These are phyloP conservation scores for Saccharum hybrid DNA, from an alignment of 202 grass and related monocot species.

Conservation along the genomic window DNA sequence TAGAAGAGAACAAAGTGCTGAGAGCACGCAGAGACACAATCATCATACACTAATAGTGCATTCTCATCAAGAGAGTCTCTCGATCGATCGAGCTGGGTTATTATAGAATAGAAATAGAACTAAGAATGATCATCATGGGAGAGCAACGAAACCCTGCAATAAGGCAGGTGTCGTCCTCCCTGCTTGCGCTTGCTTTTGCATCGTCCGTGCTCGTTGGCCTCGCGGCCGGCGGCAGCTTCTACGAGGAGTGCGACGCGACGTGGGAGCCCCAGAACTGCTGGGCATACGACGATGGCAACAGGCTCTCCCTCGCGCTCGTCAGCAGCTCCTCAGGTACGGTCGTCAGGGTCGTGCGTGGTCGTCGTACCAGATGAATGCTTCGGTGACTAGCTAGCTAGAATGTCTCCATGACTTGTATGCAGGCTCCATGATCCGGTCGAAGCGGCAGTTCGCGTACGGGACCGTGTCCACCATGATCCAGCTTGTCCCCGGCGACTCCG, in stretches of 20 bases:
- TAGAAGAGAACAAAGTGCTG: neutral
- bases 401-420: neutral
- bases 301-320: conserved; percentile 66
- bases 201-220: conserved; percentile 6
- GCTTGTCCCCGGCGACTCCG: conserved; percentile 65
- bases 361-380: neutral
- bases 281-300: conserved; percentile 54
- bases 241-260: conserved; percentile 52
- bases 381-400: neutral
- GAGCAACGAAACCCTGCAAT: neutral
- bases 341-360: neutral
- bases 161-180: neutral
- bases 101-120: neutral
- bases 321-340: conserved; percentile 37
- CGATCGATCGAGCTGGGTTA: neutral
- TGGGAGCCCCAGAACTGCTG: conserved; percentile 69
- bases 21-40: neutral
- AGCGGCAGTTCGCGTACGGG: conserved; percentile 59
- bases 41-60: neutral
- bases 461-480: conserved; percentile 60
- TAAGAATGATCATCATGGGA: neutral
- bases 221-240: conserved; percentile 47
- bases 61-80: neutral
- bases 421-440: conserved; percentile 65
- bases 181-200: neutral